These are phyloP conservation scores for Gremmenia infestans DNA, from an alignment of 2,329 filamentous ascomycete genomes.

Conservation along the genomic window DNA sequence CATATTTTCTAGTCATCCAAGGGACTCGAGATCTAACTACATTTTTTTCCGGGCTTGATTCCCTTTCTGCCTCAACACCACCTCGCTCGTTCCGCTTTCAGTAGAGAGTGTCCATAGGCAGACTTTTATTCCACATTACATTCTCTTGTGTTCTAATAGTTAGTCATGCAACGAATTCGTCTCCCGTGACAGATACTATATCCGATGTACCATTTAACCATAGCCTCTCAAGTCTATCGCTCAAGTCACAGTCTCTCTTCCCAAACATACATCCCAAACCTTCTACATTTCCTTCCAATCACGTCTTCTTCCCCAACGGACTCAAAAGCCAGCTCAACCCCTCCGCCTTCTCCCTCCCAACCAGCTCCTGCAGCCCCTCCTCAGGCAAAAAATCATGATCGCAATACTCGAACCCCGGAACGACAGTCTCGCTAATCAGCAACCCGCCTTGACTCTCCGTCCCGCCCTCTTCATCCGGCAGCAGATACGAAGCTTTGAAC, in stretches of 20 bases:
- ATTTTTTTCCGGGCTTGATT: not conserved
- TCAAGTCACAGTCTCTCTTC: not conserved
- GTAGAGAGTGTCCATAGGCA: no score
- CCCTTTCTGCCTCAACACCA: no score
- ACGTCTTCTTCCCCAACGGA: conserved; percentile 21
- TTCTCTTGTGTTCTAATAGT: no score
- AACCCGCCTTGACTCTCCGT: conserved; percentile 42
- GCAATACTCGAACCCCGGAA: conserved; percentile 62
- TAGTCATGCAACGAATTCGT: no score
- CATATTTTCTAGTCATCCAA: not conserved
- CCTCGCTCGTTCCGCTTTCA: no score
- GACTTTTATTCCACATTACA: no score
- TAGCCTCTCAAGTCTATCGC: no score
- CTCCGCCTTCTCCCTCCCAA: conserved; percentile 45
- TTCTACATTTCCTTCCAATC: not conserved
- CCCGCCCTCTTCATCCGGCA: conserved; percentile 39
- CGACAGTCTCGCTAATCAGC: conserved; percentile 63
- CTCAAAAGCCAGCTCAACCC: conserved; percentile 45
- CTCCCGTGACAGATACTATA: no score
- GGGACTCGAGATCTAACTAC: not conserved
- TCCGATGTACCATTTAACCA: no score
- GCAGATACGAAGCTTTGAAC: conserved; percentile 59
- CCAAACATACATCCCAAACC: not conserved
- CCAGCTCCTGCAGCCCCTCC: conserved; percentile 45
- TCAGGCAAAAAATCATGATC: conserved; percentile 62